phyloP scores from a whole-genome alignment of 768 basidiomycete genomes.

The Boletus sp. region DNA sequence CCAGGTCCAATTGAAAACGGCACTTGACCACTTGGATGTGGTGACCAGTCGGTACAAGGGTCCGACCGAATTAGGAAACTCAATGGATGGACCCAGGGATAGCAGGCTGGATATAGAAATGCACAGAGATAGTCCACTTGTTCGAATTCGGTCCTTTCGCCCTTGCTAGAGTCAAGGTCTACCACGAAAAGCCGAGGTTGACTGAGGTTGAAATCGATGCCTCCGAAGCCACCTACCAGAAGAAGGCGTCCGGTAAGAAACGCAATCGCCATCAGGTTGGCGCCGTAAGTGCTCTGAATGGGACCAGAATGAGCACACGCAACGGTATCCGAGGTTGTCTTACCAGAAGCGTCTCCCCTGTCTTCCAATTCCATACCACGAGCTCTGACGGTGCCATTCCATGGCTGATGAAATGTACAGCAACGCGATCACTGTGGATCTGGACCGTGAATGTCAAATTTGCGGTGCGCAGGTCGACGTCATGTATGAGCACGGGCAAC shows the following conservation, averaged over 20 bases:
- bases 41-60: slow-evolving; percentile 47
- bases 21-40: slow-evolving; percentile 31
- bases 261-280: slow-evolving; percentile 38
- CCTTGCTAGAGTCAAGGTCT: slow-evolving; percentile 36
- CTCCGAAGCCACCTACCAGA: slow-evolving; percentile 32
- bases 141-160: slow-evolving; percentile 28
- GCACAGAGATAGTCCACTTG: slow-evolving; percentile 34
- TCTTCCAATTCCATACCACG: slow-evolving; percentile 67
- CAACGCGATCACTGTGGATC: slow-evolving; percentile 50
- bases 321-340: slow-evolving; percentile 19
- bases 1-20: slow-evolving; percentile 46
- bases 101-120: slow-evolving; percentile 42
- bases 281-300: slow-evolving; percentile 26
- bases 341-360: slow-evolving; percentile 48
- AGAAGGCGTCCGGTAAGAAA: slow-evolving; percentile 43
- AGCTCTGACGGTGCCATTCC: slow-evolving; percentile 42
- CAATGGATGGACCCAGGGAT: slow-evolving; percentile 24
- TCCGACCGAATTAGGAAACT: slow-evolving; percentile 49
- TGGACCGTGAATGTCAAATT: slow-evolving; percentile 48
- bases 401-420: slow-evolving; percentile 42
- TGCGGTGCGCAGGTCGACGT: slow-evolving; percentile 15
- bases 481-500: slow-evolving; percentile 31
- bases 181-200: slow-evolving; percentile 36
- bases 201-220: slow-evolving; percentile 19
- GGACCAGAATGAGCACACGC: background rate